Evolutionary conservation across 1,139 yeast genomes (phyloP).

Genomic region (Nakaseomyces kungkrabaensis): DNA sequence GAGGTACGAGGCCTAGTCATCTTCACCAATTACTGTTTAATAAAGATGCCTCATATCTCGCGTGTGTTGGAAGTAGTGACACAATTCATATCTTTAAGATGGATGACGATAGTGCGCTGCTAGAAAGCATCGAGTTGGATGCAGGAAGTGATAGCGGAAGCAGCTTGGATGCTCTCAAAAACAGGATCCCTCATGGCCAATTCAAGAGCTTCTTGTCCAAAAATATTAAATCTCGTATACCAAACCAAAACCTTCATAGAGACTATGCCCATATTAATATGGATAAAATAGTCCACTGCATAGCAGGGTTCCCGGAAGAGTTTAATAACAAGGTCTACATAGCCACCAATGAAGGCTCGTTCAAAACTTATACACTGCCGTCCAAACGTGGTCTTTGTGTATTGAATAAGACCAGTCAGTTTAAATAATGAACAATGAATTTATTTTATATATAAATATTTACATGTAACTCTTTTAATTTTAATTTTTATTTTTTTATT

Average conservation of each 20-base stretch:
- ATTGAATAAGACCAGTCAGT: constrained; percentile 21
- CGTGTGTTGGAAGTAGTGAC: constrained; percentile 57
- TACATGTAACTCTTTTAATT: not conserved
- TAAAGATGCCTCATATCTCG: constrained; percentile 41
- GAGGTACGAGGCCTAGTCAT: constrained; percentile 58
- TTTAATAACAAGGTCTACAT: constrained; percentile 22
- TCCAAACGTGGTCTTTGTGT: constrained; percentile 23
- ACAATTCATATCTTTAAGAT: constrained; percentile 59
- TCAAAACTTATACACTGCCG: constrained; percentile 24
- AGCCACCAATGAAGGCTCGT: constrained; percentile 24
- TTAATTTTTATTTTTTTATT: not conserved
- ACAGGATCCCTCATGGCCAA: constrained; percentile 12
- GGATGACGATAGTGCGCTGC: constrained; percentile 12
- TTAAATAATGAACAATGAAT: constrained; percentile 5
- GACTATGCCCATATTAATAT: constrained; percentile 26
- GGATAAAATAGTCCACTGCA: constrained; percentile 12
- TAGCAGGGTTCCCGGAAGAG: constrained; percentile 28
- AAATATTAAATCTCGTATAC: constrained; percentile 21
- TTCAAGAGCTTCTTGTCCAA: constrained; percentile 20
- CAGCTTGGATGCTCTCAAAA: not conserved
- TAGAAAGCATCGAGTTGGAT: constrained; percentile 4
- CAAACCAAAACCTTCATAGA: constrained; percentile 24
- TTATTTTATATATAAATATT: not conserved
- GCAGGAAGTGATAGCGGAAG: constrained; percentile 4
- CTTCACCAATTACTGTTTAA: constrained; percentile 49